These are phyloP conservation scores for Fusarium pseudocircinatum DNA, from an alignment of 2,329 filamentous ascomycete genomes.

Conservation along the genomic window DNA sequence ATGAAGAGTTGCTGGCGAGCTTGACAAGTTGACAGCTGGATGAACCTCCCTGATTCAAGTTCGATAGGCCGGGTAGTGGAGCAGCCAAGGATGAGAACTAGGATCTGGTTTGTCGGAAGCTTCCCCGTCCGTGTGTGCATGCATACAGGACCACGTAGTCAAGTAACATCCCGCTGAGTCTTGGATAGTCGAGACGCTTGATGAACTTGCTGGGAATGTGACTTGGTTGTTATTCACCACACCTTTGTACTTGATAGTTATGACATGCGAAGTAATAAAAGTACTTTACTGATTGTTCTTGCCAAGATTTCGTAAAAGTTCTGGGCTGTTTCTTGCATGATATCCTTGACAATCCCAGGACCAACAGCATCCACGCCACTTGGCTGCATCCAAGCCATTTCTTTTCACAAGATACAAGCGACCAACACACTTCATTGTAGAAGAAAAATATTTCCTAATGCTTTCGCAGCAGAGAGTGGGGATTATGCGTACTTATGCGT, in stretches of 20 bases:
- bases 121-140: not conserved
- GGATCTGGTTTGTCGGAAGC: not conserved
- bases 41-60: not conserved
- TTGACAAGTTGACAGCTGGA: not conserved
- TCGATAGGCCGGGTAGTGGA: not conserved
- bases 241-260: no score
- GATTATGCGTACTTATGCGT: not conserved
- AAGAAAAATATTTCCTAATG: not conserved
- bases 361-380: not conserved
- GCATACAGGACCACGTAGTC: not conserved
- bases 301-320: not conserved
- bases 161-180: not conserved
- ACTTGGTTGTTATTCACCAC: not conserved
- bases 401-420: not conserved
- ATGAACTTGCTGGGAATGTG: not conserved
- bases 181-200: not conserved
- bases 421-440: not conserved
- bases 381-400: not conserved
- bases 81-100: not conserved
- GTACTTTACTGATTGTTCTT: not conserved
- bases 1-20: not conserved
- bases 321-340: not conserved
- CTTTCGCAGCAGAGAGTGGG: not conserved
- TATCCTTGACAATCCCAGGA: not conserved
- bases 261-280: no score